A percentile compares a stretch with the other conserved stretches of the same genome.
These are phyloP conservation scores for Trichocladium antarcticum DNA, from an alignment of 495 filamentous ascomycete species.

Conservation along the genomic window DNA sequence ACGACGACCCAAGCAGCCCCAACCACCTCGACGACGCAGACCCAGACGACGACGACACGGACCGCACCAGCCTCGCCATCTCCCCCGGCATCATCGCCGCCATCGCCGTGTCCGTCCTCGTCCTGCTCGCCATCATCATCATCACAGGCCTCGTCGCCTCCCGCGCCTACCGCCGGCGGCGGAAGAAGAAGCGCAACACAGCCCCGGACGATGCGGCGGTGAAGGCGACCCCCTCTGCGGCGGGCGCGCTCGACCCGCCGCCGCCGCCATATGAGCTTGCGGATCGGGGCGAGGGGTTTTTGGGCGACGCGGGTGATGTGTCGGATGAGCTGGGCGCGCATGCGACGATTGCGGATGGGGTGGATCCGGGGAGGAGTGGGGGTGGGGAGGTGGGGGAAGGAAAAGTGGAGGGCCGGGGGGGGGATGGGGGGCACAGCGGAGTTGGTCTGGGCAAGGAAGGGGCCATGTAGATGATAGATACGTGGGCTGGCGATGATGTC, in stretches of 20 bases:
- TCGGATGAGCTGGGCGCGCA: slow-evolving; percentile 1
- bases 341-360: slow-evolving; percentile 6
- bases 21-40: too few relatives aligned
- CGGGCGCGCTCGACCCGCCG: slow-evolving; percentile 5
- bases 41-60: not conserved
- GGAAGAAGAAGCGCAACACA: not conserved
- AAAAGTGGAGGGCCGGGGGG: not conserved
- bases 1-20: too few relatives aligned
- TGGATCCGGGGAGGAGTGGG: not conserved
- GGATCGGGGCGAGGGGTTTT: not conserved
- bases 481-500: too few relatives aligned
- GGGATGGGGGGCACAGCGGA: too few relatives aligned
- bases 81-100: slow-evolving; percentile 1
- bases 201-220: not conserved
- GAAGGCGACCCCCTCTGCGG: slow-evolving; percentile 5
- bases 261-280: slow-evolving; percentile 6
- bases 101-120: slow-evolving; percentile 6
- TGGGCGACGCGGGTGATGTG: not conserved
- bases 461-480: too few relatives aligned
- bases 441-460: too few relatives aligned
- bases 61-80: not conserved
- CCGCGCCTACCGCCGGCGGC: not conserved
- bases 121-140: not conserved
- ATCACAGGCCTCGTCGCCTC: not conserved
- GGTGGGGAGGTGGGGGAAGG: not conserved